phyloP scores from a whole-genome alignment of 352 stramenopile species.

The Paralagenidium karlingii region DNA sequence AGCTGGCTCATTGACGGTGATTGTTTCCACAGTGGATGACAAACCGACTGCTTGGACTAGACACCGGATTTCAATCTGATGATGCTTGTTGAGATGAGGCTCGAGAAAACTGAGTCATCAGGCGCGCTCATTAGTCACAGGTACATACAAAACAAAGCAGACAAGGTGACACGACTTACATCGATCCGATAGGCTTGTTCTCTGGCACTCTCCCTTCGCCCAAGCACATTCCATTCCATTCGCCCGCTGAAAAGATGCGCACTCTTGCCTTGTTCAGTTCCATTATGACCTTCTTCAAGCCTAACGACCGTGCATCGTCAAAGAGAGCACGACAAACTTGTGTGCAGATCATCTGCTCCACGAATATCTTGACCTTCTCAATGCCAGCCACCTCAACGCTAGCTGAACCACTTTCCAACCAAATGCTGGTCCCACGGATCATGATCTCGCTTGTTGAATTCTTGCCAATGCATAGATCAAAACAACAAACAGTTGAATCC shows the following conservation, averaged over 20 bases:
- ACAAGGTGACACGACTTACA: slow-evolving; percentile 3
- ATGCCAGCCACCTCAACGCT: slow-evolving; percentile 48
- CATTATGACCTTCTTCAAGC: slow-evolving; percentile 62
- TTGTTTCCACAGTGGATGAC: background rate
- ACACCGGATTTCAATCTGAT: slow-evolving; percentile 52
- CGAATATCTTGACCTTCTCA: slow-evolving; percentile 40
- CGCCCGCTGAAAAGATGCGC: slow-evolving; percentile 51
- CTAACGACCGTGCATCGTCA: slow-evolving; percentile 54
- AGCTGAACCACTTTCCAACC: slow-evolving; percentile 45
- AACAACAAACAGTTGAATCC: slow-evolving; percentile 61
- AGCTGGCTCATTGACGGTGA: slow-evolving; percentile 23
- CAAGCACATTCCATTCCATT: slow-evolving; percentile 75
- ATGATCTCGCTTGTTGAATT: slow-evolving; percentile 42
- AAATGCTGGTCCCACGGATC: slow-evolving; percentile 61
- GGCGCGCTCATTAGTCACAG: too few species aligned
- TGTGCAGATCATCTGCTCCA: slow-evolving; percentile 63
- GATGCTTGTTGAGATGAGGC: slow-evolving; percentile 41
- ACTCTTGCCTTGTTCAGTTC: slow-evolving; percentile 68
- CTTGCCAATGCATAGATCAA: slow-evolving; percentile 76
- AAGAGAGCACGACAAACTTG: slow-evolving; percentile 59
- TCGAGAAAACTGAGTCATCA: slow-evolving; percentile 69
- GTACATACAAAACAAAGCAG: slow-evolving; percentile 1
- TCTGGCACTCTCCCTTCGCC: slow-evolving; percentile 77
- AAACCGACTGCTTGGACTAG: slow-evolving; percentile 55
- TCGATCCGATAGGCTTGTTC: slow-evolving; percentile 20